Evolutionary conservation across 768 basidiomycete species (phyloP).

Genomic region (Trametopsis cervina): DNA sequence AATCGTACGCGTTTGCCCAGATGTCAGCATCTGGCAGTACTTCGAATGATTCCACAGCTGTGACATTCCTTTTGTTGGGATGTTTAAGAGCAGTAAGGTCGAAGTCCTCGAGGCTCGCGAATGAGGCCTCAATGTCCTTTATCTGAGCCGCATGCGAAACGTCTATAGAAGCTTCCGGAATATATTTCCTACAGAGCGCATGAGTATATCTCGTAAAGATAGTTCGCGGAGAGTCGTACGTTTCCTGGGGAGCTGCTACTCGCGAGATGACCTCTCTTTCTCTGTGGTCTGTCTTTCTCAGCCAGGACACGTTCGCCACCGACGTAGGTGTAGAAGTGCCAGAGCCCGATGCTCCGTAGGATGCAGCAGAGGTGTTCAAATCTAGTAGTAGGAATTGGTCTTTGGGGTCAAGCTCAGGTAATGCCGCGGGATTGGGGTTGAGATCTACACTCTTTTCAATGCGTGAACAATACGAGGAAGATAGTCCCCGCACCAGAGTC

Average conservation of each 20-base stretch:
- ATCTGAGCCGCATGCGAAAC: conserved; percentile 71
- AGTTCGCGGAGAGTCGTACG: too few relatives aligned
- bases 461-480: conserved; percentile 5
- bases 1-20: conserved; percentile 86
- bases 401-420: conserved; percentile 61
- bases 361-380: conserved; percentile 34
- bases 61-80: conserved; percentile 71
- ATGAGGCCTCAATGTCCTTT: conserved; percentile 73
- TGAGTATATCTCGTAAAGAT: neutral
- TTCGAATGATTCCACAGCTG: conserved; percentile 76
- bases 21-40: conserved; percentile 79
- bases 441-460: conserved; percentile 30
- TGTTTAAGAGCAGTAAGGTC: conserved; percentile 57
- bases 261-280: conserved; percentile 52
- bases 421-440: conserved; percentile 58
- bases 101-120: conserved; percentile 56
- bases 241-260: conserved; percentile 37
- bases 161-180: conserved; percentile 44
- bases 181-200: conserved; percentile 38
- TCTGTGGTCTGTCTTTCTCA: conserved; percentile 89
- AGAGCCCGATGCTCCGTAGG: conserved; percentile 27
- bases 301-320: conserved; percentile 72
- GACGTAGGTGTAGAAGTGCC: conserved; percentile 36
- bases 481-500: conserved; percentile 44
- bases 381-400: conserved; percentile 76